Conservation (phyloP, 1,284 basidiomycete species). For the Puccinia triticina region DNA sequence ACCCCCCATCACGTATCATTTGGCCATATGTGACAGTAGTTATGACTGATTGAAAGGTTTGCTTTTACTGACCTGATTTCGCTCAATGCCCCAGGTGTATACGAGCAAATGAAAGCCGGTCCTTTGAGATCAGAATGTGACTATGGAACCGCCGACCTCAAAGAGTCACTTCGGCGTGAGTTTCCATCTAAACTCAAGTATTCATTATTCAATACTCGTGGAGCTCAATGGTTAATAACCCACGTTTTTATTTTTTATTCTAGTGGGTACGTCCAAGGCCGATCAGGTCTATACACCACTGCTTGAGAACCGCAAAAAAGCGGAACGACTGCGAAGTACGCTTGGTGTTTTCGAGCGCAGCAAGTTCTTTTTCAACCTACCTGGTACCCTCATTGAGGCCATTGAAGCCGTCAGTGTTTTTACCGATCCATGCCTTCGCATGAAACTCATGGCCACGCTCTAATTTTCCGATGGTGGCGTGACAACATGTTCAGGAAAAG, state of each 20-base stretch:
- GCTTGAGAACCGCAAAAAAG: slow-evolving; percentile 92
- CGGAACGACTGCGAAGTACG: slow-evolving; percentile 86
- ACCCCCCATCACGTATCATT: not conserved
- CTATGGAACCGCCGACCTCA: slow-evolving; percentile 78
- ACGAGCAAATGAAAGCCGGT: slow-evolving; percentile 89
- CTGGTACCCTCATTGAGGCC: slow-evolving; percentile 84
- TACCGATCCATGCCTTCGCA: not conserved
- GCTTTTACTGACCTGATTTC: slow-evolving; percentile 5
- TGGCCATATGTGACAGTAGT: not conserved
- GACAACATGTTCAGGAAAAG: slow-evolving; percentile 68
- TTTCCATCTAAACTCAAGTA: slow-evolving; percentile 15
- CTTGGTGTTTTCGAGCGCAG: slow-evolving; percentile 93
- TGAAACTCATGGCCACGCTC: not conserved
- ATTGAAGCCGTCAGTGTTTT: slow-evolving; percentile 74
- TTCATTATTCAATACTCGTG: not conserved
- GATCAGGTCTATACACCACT: slow-evolving; percentile 96
- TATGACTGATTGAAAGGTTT: not conserved
- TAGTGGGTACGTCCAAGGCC: slow-evolving; percentile 83
- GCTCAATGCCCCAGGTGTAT: slow-evolving; percentile 68
- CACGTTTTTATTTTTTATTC: slow-evolving; percentile 51
- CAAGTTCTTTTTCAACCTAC: slow-evolving; percentile 98
- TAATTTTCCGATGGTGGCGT: slow-evolving; percentile 8
- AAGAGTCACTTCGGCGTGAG: slow-evolving; percentile 80
- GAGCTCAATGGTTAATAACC: slow-evolving; percentile 31
- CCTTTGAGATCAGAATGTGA: slow-evolving; percentile 76